Percentiles rank a stretch among this genome's conserved stretches.
phyloP scores from a whole-genome alignment of 2,329 filamentous ascomycete species.

The Xylariales sp. region DNA sequence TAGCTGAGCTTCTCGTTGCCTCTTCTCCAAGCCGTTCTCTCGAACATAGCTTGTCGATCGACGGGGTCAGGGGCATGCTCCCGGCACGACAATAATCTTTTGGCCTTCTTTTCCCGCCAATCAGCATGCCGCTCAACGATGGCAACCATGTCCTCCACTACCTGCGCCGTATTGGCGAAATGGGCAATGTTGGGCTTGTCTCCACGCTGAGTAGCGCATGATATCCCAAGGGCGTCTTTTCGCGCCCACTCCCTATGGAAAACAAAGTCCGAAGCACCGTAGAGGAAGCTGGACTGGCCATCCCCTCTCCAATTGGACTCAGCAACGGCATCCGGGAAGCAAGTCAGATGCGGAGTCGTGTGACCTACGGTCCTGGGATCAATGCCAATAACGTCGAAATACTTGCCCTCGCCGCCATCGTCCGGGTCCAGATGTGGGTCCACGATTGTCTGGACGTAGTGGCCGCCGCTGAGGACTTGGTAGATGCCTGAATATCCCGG shows the following conservation, averaged over 20 bases:
- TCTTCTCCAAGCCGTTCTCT: constrained; percentile 10
- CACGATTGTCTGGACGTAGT: constrained; percentile 30
- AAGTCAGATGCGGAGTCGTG: constrained; percentile 33
- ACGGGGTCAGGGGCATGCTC: constrained; percentile 3
- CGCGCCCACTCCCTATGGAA: constrained; percentile 4
- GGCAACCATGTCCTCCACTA: constrained; percentile 44
- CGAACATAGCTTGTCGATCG: not conserved
- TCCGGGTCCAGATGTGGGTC: constrained; percentile 26
- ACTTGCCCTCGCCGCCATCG: constrained; percentile 8
- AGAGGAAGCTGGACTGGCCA: not conserved
- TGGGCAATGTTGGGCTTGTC: constrained; percentile 18
- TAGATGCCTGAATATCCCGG: constrained; percentile 38
- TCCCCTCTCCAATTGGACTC: not conserved
- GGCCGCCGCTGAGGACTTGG: constrained; percentile 27
- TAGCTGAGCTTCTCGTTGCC: constrained; percentile 15
- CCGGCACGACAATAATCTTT: constrained; percentile 1
- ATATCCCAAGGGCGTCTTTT: not conserved
- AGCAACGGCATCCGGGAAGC: constrained; percentile 25
- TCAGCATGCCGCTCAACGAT: constrained; percentile 38
- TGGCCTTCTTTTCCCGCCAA: constrained; percentile 23
- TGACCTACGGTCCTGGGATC: constrained; percentile 38
- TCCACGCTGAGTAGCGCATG: not conserved
- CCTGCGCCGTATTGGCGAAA: constrained; percentile 40
- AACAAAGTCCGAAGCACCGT: not conserved
- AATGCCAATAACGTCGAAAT: constrained; percentile 38